These are phyloP conservation scores for Zychaea mexicana DNA, from an alignment of 371 early-diverging fungal genomes.

Conservation along the genomic window DNA sequence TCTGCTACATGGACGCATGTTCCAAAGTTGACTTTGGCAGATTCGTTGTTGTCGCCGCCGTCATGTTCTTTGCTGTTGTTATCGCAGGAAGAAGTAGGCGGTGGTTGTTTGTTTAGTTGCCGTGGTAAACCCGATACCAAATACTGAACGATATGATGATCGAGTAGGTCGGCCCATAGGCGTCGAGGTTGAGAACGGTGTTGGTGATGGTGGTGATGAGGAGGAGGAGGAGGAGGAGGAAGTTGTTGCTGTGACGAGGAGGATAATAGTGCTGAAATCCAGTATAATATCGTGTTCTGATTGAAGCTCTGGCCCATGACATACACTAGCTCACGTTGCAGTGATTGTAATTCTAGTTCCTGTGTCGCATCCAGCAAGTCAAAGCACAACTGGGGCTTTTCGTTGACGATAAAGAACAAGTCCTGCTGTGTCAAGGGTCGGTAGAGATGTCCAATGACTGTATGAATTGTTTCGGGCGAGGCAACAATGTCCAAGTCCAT, in stretches of 20 bases:
- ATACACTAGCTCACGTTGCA: conserved; percentile 27
- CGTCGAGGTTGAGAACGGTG: background rate
- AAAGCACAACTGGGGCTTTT: conserved; percentile 37
- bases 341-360: conserved; percentile 30
- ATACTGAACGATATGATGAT: conserved; percentile 33
- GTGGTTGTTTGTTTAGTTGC: conserved; percentile 27
- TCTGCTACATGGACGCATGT: background rate
- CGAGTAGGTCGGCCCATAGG: conserved; percentile 33
- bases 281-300: conserved; percentile 29
- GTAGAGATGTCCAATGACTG: conserved; percentile 35
- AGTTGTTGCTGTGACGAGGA: background rate
- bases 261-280: conserved; percentile 23
- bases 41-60: too few species aligned
- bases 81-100: conserved; percentile 11
- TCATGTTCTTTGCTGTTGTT: too few species aligned
- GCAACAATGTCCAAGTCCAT: conserved; percentile 31
- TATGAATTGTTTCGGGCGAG: conserved; percentile 32
- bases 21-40: background rate
- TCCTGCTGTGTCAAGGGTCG: conserved; percentile 36
- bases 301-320: conserved; percentile 24
- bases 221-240: background rate
- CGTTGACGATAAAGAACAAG: conserved; percentile 30
- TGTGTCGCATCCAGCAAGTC: conserved; percentile 42
- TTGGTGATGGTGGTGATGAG: too few species aligned
- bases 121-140: conserved; percentile 21